phyloP scores from a whole-genome alignment of 805 yeast species.

The Kuraishia molischiana region DNA sequence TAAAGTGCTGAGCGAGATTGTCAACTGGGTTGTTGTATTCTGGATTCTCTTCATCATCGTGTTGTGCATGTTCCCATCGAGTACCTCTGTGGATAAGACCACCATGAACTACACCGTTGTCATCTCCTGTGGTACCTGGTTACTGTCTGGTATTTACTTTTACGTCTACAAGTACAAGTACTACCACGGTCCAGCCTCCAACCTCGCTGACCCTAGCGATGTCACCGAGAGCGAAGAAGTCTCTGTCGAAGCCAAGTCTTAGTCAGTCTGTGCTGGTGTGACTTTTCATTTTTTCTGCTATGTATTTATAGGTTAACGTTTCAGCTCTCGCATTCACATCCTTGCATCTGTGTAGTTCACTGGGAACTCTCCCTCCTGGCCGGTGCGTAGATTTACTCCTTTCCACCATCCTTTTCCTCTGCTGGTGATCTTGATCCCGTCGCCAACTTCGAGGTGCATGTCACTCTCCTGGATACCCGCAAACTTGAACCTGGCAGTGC shows the following conservation, averaged over 20 bases:
- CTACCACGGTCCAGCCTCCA: conserved; percentile 18
- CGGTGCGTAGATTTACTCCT: not conserved
- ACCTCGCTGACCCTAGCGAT: conserved; percentile 6
- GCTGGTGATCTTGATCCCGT: not conserved
- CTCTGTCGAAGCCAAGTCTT: no score
- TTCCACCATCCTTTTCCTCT: not conserved
- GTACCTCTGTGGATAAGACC: conserved; percentile 18
- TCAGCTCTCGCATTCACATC: no score
- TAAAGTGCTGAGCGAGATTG: conserved; percentile 16
- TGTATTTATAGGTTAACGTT: no score
- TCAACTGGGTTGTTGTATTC: conserved; percentile 22
- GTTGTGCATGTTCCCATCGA: conserved; percentile 29
- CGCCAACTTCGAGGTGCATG: not conserved
- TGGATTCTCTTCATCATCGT: conserved; percentile 20
- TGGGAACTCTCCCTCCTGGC: not conserved
- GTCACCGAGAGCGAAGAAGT: no score
- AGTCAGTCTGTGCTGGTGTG: no score
- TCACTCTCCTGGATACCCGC: not conserved
- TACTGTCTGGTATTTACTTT: conserved; percentile 13
- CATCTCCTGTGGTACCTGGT: conserved; percentile 20
- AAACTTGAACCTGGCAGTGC: not conserved
- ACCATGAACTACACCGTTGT: conserved; percentile 27
- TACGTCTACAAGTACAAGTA: conserved; percentile 14
- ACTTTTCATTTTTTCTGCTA: no score
- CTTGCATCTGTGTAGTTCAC: conserved; percentile 1